Percentiles rank a stretch among this genome's conserved stretches.
These are phyloP conservation scores for Cyberlindnera petersonii DNA, from an alignment of 805 yeast species.

Conservation along the genomic window DNA sequence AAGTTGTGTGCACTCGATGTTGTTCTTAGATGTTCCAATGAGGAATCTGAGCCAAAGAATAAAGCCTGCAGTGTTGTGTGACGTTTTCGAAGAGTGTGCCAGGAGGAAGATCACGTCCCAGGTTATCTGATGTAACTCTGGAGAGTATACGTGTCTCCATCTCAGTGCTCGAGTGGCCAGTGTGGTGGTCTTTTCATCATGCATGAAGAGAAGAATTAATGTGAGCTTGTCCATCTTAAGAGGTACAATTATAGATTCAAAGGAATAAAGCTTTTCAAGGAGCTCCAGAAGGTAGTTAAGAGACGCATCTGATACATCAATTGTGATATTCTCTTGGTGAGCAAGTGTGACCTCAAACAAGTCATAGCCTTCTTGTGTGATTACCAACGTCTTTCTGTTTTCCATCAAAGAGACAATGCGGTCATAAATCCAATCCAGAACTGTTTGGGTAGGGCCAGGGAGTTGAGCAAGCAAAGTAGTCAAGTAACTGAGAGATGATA, in stretches of 20 bases:
- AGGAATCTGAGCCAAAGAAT: slow-evolving; percentile 56
- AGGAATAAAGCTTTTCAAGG: slow-evolving; percentile 19
- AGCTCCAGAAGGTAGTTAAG: slow-evolving; percentile 5
- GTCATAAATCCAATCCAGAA: slow-evolving; percentile 10
- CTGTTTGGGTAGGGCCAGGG: slow-evolving; percentile 4
- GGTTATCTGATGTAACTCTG: slow-evolving; percentile 28
- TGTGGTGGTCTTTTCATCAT: slow-evolving; percentile 36
- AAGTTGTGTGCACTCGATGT: slow-evolving; percentile 4
- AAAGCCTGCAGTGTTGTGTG: slow-evolving; percentile 40
- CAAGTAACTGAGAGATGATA: neutral
- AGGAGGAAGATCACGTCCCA: slow-evolving; percentile 47
- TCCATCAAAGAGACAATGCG: slow-evolving; percentile 5
- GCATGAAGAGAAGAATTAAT: slow-evolving; percentile 34
- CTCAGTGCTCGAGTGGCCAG: slow-evolving; percentile 41
- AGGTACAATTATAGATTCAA: slow-evolving; percentile 5
- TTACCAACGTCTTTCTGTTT: slow-evolving; percentile 2
- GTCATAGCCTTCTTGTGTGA: slow-evolving; percentile 4
- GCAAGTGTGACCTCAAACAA: slow-evolving; percentile 4
- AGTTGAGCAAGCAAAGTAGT: slow-evolving; percentile 8
- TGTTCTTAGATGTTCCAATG: slow-evolving; percentile 21
- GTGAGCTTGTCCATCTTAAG: slow-evolving; percentile 28
- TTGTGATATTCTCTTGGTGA: too few species aligned
- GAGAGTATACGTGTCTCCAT: slow-evolving; percentile 44
- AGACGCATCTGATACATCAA: neutral
- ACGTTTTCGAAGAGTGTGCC: slow-evolving; percentile 27